Percentiles rank a stretch among this genome's conserved stretches.
Conservation (phyloP, 2,329 filamentous ascomycete species). For the Aspergillus hortae region DNA sequence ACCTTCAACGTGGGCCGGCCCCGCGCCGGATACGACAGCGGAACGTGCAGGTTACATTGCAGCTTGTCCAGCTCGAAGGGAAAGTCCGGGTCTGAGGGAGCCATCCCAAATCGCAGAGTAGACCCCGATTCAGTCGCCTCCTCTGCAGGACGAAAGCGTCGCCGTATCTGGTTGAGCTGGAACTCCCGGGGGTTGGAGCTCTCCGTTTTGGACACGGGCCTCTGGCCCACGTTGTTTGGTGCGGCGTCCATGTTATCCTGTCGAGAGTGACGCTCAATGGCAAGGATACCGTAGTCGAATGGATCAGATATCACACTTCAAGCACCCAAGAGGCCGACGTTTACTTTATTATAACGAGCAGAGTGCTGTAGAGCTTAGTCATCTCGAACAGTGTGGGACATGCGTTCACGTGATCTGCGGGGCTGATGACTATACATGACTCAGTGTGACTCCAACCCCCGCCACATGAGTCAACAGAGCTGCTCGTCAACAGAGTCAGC, state of each 20-base stretch:
- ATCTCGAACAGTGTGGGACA: neutral
- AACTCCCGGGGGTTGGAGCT: conserved; percentile 67
- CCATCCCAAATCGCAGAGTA: conserved; percentile 61
- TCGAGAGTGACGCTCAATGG: neutral
- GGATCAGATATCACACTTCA: neutral
- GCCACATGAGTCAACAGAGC: neutral
- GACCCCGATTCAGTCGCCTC: conserved; percentile 48
- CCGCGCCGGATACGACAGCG: conserved; percentile 57
- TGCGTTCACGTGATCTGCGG: neutral
- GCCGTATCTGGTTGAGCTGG: conserved; percentile 69
- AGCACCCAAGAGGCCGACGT: no score
- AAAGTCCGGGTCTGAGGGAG: conserved; percentile 78
- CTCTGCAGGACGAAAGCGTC: conserved; percentile 58
- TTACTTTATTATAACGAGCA: neutral
- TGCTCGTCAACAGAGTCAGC: no score
- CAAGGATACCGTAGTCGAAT: neutral
- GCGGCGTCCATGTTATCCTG: conserved; percentile 33
- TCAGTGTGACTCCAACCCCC: neutral
- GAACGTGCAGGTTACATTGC: conserved; percentile 65
- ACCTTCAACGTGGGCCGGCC: conserved; percentile 59
- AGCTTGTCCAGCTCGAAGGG: conserved; percentile 70
- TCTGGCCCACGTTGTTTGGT: conserved; percentile 44
- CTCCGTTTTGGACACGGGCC: conserved; percentile 64
- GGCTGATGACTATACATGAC: neutral
- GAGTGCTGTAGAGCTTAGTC: neutral